Conservation (phyloP, 441 rosid genomes). For the Codiaeum variegatum region DNA sequence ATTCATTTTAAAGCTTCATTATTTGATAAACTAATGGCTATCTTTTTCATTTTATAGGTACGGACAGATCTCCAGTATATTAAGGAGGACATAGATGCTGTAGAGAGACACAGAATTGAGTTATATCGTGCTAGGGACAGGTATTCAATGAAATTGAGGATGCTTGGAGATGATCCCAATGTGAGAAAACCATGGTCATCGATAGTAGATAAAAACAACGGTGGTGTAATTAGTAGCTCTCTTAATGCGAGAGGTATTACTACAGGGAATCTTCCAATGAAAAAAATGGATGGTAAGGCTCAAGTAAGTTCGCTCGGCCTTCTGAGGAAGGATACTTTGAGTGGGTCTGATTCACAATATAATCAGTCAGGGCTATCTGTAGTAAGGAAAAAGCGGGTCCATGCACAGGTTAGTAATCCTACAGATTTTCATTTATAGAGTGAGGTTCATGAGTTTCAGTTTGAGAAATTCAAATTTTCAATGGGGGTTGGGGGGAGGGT, state of each 20-base stretch:
- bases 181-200: conserved; percentile 62
- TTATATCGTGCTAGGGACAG: conserved; percentile 77
- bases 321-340: conserved; percentile 64
- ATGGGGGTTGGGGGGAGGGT: too few relatives aligned
- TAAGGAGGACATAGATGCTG: conserved; percentile 87
- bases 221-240: conserved; percentile 52
- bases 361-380: conserved; percentile 70
- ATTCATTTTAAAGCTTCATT: background rate
- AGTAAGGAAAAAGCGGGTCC: conserved; percentile 83
- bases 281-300: conserved; percentile 64
- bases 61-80: conserved; percentile 82
- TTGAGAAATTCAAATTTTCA: conserved; percentile 9
- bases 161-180: conserved; percentile 83
- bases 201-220: conserved; percentile 46
- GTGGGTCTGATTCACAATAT: conserved; percentile 68
- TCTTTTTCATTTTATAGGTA: conserved; percentile 42
- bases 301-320: conserved; percentile 64
- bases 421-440: background rate
- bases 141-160: conserved; percentile 72
- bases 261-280: conserved; percentile 50
- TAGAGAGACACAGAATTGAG: conserved; percentile 85
- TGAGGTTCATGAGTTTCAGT: conserved; percentile 1
- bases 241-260: conserved; percentile 49
- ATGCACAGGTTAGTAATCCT: conserved; percentile 66
- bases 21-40: background rate